Evolutionary conservation across 176 grass and related monocot genomes (phyloP).

Genomic region (Aegilops speltoides): DNA sequence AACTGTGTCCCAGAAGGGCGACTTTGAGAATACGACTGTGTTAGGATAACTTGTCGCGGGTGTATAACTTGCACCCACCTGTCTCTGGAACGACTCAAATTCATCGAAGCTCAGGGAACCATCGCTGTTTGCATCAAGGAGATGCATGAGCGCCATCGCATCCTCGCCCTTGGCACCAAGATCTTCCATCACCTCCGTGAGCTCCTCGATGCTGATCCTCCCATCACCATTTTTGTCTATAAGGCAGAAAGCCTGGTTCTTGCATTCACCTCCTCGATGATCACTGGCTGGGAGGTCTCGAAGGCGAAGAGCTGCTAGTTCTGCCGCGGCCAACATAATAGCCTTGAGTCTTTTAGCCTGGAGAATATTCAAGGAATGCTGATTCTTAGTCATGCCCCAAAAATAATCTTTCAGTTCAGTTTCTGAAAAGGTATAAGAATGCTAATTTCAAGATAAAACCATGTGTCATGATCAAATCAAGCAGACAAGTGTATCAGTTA

Average conservation of each 20-base stretch:
- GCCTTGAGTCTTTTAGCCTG: constrained; percentile 69
- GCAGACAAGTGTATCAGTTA: neutral
- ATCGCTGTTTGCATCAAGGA: constrained; percentile 82
- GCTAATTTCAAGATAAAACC: neutral
- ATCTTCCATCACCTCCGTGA: constrained; percentile 89
- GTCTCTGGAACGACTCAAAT: constrained; percentile 86
- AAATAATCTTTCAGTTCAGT: neutral
- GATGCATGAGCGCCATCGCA: constrained; percentile 77
- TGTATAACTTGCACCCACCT: constrained; percentile 41
- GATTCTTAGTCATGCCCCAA: constrained; percentile 13
- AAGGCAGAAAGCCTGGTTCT: constrained; percentile 56
- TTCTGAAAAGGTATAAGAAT: neutral
- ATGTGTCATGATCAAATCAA: neutral
- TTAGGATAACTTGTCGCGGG: neutral
- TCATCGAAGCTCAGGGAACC: constrained; percentile 94
- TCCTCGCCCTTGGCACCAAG: constrained; percentile 80
- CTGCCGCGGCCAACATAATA: constrained; percentile 84
- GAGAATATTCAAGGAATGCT: constrained; percentile 16
- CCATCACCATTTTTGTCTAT: constrained; percentile 88
- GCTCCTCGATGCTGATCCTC: constrained; percentile 93
- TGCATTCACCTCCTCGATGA: constrained; percentile 35
- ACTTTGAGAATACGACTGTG: neutral
- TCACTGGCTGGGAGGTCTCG: constrained; percentile 61
- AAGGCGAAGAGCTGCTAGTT: constrained; percentile 77
- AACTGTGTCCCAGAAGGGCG: neutral